A percentile compares a stretch with the other conserved stretches of the same genome.
These are phyloP conservation scores for Colletotrichum scovillei DNA, from an alignment of 2,329 filamentous ascomycete species.

Conservation along the genomic window DNA sequence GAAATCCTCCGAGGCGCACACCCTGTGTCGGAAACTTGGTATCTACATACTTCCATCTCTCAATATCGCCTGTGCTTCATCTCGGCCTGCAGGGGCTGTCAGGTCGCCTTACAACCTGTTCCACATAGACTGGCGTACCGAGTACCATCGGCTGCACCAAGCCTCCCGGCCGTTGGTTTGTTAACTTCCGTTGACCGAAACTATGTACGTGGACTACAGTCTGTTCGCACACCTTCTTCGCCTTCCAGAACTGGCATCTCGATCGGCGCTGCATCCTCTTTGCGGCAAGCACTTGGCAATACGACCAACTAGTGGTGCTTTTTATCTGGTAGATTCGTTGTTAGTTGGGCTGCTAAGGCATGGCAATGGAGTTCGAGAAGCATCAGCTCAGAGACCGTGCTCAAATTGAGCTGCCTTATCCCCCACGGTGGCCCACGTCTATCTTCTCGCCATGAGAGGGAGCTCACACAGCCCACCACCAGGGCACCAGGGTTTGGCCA, in stretches of 20 bases:
- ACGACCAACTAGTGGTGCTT: not conserved
- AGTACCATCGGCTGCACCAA: slow-evolving; percentile 20
- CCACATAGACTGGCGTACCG: slow-evolving; percentile 14
- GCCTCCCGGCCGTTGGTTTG: slow-evolving; percentile 11
- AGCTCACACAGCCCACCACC: not conserved
- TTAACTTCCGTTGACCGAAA: not conserved
- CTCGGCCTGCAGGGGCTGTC: slow-evolving; percentile 25
- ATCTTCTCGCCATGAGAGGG: not conserved
- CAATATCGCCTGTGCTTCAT: slow-evolving; percentile 20
- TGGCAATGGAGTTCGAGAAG: not conserved
- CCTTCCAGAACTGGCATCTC: slow-evolving; percentile 8
- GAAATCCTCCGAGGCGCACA: slow-evolving; percentile 19
- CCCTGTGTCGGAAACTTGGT: not conserved
- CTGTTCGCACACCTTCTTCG: not conserved
- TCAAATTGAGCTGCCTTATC: not conserved
- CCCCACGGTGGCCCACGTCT: slow-evolving; percentile 4
- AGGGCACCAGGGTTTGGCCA: slow-evolving; percentile 13
- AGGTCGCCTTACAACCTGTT: not conserved
- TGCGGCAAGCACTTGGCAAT: not conserved
- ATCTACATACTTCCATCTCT: not conserved
- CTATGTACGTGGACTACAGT: not conserved
- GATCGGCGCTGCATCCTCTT: not conserved
- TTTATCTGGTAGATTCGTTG: slow-evolving; percentile 11
- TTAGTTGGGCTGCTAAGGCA: not conserved
- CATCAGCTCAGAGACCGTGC: slow-evolving; percentile 20